Percentiles rank a stretch among this genome's conserved stretches.
phyloP scores from a whole-genome alignment of 345 rosid genomes.

The Mercurialis annua region DNA sequence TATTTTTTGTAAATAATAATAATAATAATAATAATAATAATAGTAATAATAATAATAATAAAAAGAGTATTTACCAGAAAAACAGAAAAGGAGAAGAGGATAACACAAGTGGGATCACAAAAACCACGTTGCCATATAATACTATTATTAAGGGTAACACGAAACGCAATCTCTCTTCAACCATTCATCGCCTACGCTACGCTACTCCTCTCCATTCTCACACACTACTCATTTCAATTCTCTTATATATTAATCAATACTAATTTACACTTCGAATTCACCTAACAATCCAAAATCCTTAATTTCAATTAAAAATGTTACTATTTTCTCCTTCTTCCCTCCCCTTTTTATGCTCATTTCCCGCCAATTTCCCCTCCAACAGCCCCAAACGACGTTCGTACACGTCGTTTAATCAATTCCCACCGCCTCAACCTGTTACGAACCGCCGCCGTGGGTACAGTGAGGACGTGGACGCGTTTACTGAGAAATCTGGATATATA shows the following conservation, averaged over 20 bases:
- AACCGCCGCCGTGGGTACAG: conserved; percentile 15
- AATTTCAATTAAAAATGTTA: conserved; percentile 1
- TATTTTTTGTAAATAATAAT: too few relatives aligned
- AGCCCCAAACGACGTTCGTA: background rate
- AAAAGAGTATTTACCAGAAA: background rate
- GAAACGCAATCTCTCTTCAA: background rate
- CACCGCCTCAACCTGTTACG: conserved; percentile 16
- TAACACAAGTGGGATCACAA: background rate
- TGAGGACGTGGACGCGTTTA: conserved; percentile 60
- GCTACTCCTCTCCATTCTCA: background rate
- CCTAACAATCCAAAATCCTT: background rate
- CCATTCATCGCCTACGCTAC: background rate
- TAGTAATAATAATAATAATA: too few relatives aligned
- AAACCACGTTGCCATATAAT: background rate
- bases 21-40: too few relatives aligned
- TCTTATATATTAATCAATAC: too few relatives aligned
- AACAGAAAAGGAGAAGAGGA: background rate
- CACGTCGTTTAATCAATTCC: conserved; percentile 9
- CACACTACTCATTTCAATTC: background rate
- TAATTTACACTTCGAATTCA: too few relatives aligned
- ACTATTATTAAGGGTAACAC: background rate
- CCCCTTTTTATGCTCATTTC: conserved; percentile 29
- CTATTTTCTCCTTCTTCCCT: conserved; percentile 32
- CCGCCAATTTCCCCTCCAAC: conserved; percentile 32
- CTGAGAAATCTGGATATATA: conserved; percentile 78